Evolutionary conservation across 495 filamentous ascomycete genomes (phyloP).

Genomic region (Penicillium riverlandense): DNA sequence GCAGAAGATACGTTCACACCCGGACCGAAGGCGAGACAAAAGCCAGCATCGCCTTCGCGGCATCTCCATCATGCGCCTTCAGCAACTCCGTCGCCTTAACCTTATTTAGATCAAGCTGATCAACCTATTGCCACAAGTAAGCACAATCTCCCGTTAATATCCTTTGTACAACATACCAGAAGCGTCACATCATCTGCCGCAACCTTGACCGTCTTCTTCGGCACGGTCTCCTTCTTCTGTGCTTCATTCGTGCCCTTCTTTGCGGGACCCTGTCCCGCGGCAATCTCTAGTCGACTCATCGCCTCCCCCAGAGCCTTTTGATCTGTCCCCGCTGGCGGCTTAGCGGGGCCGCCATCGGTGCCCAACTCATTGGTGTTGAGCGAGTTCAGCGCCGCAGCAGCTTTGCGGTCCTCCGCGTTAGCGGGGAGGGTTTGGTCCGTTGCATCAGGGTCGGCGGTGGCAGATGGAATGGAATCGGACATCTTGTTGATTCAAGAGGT

Average conservation of each 20-base stretch:
- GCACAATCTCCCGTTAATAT: not conserved
- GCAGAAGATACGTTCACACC: slow-evolving; percentile 2
- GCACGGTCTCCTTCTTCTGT: slow-evolving; percentile 34
- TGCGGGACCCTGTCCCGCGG: slow-evolving; percentile 21
- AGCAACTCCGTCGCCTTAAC: slow-evolving; percentile 78
- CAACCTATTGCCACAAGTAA: slow-evolving; percentile 44
- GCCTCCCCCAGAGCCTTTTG: slow-evolving; percentile 79
- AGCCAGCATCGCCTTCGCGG: slow-evolving; percentile 60
- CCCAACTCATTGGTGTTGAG: slow-evolving; percentile 59
- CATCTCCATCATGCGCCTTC: slow-evolving; percentile 71
- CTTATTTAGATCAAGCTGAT: slow-evolving; percentile 74
- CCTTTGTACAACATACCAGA: slow-evolving; percentile 41
- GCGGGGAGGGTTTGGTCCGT: slow-evolving; percentile 50
- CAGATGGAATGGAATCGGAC: slow-evolving; percentile 60
- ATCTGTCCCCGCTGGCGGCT: slow-evolving; percentile 50
- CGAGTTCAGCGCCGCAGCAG: slow-evolving; percentile 74
- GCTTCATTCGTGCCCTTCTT: slow-evolving; percentile 16
- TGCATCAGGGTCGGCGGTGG: slow-evolving; percentile 58
- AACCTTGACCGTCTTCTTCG: slow-evolving; percentile 57
- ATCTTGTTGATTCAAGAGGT: slow-evolving; percentile 20
- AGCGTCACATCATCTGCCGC: slow-evolving; percentile 57
- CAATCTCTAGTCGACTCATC: slow-evolving; percentile 61
- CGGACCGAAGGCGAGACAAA: slow-evolving; percentile 40
- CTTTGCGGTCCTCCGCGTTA: slow-evolving; percentile 82
- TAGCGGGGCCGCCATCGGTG: slow-evolving; percentile 33